phyloP scores from a whole-genome alignment of 1,284 basidiomycete genomes.

The Microbotryomycetes sp. region DNA sequence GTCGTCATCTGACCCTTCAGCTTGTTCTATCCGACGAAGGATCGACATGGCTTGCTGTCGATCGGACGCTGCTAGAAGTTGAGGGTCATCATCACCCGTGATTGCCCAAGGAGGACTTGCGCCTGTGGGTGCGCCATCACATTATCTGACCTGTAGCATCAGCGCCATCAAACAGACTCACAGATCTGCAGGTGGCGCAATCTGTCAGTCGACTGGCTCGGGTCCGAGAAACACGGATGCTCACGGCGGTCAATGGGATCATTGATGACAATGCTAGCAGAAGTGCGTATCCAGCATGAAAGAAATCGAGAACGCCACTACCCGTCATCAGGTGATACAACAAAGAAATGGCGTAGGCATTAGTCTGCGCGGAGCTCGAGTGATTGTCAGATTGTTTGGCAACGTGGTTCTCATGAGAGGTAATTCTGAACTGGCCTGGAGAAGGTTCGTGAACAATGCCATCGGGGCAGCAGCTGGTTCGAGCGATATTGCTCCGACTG shows the following conservation, averaged over 20 bases:
- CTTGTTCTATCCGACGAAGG: conserved; percentile 3
- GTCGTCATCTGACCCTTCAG: neutral
- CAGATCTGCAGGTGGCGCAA: too few species aligned
- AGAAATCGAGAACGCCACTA: conserved; percentile 43
- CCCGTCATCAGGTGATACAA: conserved; percentile 7
- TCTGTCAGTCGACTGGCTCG: neutral
- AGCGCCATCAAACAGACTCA: too few species aligned
- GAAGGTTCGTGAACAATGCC: neutral
- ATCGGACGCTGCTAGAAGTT: conserved; percentile 1
- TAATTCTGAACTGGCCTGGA: neutral
- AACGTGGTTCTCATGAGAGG: neutral
- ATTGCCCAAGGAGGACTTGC: conserved; percentile 22
- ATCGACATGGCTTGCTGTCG: conserved; percentile 1
- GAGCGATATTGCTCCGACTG: conserved; percentile 19
- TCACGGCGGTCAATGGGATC: conserved; percentile 38
- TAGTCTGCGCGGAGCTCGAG: conserved; percentile 15
- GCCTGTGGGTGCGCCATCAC: too few species aligned
- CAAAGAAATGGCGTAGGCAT: conserved; percentile 16
- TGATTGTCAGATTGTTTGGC: neutral
- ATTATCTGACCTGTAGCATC: too few species aligned
- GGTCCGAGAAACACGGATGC: neutral
- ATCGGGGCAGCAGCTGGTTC: conserved; percentile 4
- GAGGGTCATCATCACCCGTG: conserved; percentile 17
- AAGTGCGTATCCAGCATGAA: conserved; percentile 55
- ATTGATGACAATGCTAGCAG: conserved; percentile 57